Percentiles rank a stretch among this genome's conserved stretches.
Evolutionary conservation across 1,284 basidiomycete genomes (phyloP).

Genomic region (Apiotrichum sp.): DNA sequence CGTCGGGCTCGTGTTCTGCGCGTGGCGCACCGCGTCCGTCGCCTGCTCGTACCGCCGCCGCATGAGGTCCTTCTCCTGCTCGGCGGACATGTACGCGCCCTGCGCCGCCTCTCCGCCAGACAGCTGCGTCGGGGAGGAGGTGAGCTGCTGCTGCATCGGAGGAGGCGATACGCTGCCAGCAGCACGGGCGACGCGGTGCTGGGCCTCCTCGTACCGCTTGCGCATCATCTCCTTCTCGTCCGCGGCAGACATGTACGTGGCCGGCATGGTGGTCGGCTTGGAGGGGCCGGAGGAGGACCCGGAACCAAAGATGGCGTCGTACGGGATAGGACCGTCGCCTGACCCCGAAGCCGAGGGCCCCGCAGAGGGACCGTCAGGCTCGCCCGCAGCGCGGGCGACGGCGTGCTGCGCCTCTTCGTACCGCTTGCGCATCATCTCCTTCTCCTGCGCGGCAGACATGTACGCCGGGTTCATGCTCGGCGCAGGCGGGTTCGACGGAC

Average conservation of each 20-base stretch:
- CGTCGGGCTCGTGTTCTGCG: constrained; percentile 48
- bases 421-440: constrained; percentile 29
- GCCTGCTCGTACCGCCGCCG: constrained; percentile 28
- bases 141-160: neutral
- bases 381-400: neutral
- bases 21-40: constrained; percentile 21
- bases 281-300: neutral
- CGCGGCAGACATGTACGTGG: constrained; percentile 10
- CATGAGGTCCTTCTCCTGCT: constrained; percentile 37
- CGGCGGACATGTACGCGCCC: constrained; percentile 10
- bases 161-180: neutral
- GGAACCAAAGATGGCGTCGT: constrained; percentile 13
- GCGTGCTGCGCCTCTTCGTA: constrained; percentile 25
- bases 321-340: constrained; percentile 8
- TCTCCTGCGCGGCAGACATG: constrained; percentile 28
- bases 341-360: neutral
- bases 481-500: neutral
- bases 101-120: neutral
- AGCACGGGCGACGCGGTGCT: constrained; percentile 20
- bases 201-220: constrained; percentile 42
- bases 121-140: neutral
- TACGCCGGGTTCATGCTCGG: neutral
- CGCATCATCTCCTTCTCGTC: constrained; percentile 26
- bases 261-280: neutral
- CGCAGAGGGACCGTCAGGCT: neutral